Percentiles rank a stretch among this genome's conserved stretches.
These are phyloP conservation scores for Thelonectria rubi DNA, from an alignment of 2,329 filamentous ascomycete genomes.

Conservation along the genomic window DNA sequence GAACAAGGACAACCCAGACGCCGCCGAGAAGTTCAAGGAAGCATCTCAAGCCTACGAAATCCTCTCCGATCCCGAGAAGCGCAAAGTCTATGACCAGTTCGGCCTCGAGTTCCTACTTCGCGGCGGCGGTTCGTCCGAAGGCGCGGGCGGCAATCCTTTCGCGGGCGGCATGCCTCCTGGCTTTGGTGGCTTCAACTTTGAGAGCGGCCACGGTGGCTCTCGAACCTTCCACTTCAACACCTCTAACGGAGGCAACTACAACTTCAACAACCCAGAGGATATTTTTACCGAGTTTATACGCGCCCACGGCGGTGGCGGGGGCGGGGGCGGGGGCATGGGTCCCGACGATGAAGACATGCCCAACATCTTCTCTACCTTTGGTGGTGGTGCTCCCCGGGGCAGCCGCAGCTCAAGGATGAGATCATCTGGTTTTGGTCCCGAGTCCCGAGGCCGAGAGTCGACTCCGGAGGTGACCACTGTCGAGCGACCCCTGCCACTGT, in stretches of 20 bases:
- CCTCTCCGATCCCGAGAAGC: constrained; percentile 94
- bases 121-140: constrained; percentile 74
- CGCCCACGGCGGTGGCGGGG: constrained; percentile 43
- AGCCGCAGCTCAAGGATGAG: constrained; percentile 56
- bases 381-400: constrained; percentile 48
- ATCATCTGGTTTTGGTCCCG: constrained; percentile 50
- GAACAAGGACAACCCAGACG: constrained; percentile 89
- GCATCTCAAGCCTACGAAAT: constrained; percentile 98
- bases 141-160: constrained; percentile 66
- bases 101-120: constrained; percentile 92
- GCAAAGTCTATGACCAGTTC: constrained; percentile 93
- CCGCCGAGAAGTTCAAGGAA: constrained; percentile 96
- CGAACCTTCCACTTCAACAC: constrained; percentile 74
- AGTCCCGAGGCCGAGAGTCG: constrained; percentile 43
- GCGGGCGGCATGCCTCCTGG: constrained; percentile 68
- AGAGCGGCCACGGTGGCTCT: constrained; percentile 54
- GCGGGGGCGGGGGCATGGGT: constrained; percentile 57
- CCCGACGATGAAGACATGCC: constrained; percentile 58
- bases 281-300: constrained; percentile 89
- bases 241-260: constrained; percentile 71
- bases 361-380: constrained; percentile 65
- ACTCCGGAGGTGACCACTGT: constrained; percentile 91
- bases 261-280: constrained; percentile 82
- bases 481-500: constrained; percentile 81
- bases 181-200: constrained; percentile 62